Evolutionary conservation across 192 early-diverging fungal species (phyloP), one percentile per base, ranked within the genome.

Genomic region (Mortierella antarctica): DNA sequence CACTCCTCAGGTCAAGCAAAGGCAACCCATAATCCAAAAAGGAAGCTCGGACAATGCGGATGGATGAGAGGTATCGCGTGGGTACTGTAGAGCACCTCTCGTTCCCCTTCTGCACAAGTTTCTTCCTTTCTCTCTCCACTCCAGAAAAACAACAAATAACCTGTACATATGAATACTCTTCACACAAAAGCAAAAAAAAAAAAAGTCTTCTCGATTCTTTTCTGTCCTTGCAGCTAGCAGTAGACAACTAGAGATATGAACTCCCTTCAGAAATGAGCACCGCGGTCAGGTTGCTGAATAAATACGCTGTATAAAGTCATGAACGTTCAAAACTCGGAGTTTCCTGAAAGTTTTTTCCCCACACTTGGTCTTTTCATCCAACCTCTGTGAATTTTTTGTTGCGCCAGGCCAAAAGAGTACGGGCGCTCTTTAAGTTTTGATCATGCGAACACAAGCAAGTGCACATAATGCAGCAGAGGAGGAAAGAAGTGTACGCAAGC

Each of bases 281-380:
- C 3, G 31, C 31, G 31, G 31, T 31, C 31, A 3, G 31, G 1
- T 41, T 14, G 31, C 39, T 10, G 10, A 31, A 31, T 31, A 31
- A 31, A 31, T 31, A 31, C 31, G 31, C 3, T 31, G 31, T 31
- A 31, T 31, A 31, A 31, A 31, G 31, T 31, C 31, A 31, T 31
- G 31, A 31, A 31, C 31, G 31, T 31, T 31, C 31, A 31, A 31
- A 65, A 3, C 50, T 65, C 63, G 63, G 49, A 53, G 31, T 65
- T 62, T 61, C 57, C 13, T 50, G 21, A 51, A 21, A 69, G 67
- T 69, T 69, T 59, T 59, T 69, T 69, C 67, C 67, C 67, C 67
- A 69, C 67, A 69, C 13, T 15, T 18, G 15, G 12, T 55, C 18
- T 55, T 18, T 18, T 20, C 53, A 15, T 20, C 15, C 53, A 55